Evolutionary conservation across 805 yeast genomes (phyloP).

Genomic region (Ogataea polymorpha): DNA sequence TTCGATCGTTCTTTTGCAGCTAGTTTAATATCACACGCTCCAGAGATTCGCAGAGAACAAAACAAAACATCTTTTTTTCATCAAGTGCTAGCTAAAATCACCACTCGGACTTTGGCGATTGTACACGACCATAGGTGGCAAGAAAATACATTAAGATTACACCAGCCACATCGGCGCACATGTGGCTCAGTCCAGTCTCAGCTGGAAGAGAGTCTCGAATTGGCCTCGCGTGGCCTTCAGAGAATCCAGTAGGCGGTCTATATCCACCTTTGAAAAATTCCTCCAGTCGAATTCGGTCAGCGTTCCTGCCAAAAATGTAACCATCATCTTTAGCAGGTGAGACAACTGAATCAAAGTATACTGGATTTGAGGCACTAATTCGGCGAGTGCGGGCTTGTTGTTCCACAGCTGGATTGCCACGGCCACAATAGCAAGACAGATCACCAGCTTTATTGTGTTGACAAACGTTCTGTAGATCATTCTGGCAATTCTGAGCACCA

Average conservation of each 20-base stretch:
- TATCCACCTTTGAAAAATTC: not conserved
- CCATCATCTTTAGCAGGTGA: not conserved
- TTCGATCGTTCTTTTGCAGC: not conserved
- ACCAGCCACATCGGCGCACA: not conserved
- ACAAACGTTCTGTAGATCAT: conserved; percentile 8
- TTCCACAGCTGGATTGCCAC: conserved; percentile 4
- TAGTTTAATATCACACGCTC: conserved; percentile 3
- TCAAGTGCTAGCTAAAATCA: conserved; percentile 2
- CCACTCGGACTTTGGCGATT: conserved; percentile 7
- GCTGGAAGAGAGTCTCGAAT: conserved; percentile 3
- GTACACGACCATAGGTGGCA: conserved; percentile 10
- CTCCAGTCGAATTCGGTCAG: not conserved
- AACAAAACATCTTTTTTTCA: conserved; percentile 10
- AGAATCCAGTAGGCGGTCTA: conserved; percentile 3
- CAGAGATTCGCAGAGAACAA: conserved; percentile 4
- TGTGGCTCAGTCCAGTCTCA: conserved; percentile 5
- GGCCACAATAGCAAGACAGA: conserved; percentile 1
- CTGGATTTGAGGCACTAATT: conserved; percentile 3
- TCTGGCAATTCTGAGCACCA: conserved; percentile 4
- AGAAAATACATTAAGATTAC: not conserved
- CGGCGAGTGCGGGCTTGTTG: conserved; percentile 1
- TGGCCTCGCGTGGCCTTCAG: not conserved
- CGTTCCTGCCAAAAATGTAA: not conserved
- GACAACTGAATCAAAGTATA: not conserved
- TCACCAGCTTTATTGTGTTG: conserved; percentile 3